Percentiles rank a stretch among this genome's conserved stretches.
phyloP scores from a whole-genome alignment of 805 yeast species.

The Metschnikowia bowlesiae region DNA sequence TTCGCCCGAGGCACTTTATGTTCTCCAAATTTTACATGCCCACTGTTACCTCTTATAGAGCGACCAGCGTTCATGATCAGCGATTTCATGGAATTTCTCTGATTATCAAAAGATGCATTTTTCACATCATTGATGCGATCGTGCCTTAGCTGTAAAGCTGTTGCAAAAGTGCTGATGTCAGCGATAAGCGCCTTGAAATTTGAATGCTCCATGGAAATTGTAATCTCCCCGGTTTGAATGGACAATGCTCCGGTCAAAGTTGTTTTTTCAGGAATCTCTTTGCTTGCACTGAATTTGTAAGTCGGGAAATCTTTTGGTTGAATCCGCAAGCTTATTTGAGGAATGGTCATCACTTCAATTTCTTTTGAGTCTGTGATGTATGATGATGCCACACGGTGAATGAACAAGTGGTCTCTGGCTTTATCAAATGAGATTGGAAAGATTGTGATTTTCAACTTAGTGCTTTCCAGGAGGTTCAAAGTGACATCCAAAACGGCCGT shows the following conservation, averaged over 20 bases:
- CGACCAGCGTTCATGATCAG: slow-evolving; percentile 8
- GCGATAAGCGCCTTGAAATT: neutral
- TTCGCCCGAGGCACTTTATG: slow-evolving; percentile 35
- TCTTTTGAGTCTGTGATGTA: slow-evolving; percentile 6
- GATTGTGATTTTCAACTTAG: slow-evolving; percentile 23
- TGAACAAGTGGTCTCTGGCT: slow-evolving; percentile 24
- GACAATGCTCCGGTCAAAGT: neutral
- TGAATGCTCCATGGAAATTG: slow-evolving; percentile 7
- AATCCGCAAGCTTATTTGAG: slow-evolving; percentile 3
- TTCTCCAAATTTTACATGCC: slow-evolving; percentile 9
- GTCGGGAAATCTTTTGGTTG: slow-evolving; percentile 20
- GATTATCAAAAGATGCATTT: neutral
- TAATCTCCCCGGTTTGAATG: slow-evolving; percentile 16
- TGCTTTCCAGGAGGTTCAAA: slow-evolving; percentile 16
- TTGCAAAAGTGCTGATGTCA: neutral
- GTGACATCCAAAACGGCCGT: slow-evolving; percentile 34
- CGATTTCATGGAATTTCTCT: neutral
- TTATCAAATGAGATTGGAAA: slow-evolving; percentile 46
- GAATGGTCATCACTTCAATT: slow-evolving; percentile 18
- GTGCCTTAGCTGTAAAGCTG: neutral
- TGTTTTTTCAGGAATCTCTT: slow-evolving; percentile 1
- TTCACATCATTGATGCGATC: slow-evolving; percentile 2
- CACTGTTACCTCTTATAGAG: slow-evolving; percentile 8
- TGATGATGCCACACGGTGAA: slow-evolving; percentile 26
- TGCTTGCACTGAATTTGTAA: slow-evolving; percentile 4